phyloP scores from a whole-genome alignment of 768 basidiomycete species.

The Candolleomyces efflorescens region DNA sequence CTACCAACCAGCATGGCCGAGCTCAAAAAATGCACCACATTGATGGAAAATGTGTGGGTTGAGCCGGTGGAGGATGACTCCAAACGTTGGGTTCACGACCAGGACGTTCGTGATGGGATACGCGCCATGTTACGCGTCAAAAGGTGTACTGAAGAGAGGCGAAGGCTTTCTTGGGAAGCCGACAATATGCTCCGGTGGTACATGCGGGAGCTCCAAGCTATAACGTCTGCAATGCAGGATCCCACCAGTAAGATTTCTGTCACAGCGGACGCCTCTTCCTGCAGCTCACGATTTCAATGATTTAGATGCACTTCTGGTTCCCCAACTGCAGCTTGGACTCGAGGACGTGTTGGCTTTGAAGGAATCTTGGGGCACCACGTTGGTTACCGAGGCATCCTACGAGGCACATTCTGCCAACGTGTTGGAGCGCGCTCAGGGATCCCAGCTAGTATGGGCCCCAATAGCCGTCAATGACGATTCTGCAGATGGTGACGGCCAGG shows the following conservation, averaged over 20 bases:
- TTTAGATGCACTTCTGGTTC: no score
- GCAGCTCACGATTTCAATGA: no score
- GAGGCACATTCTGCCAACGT: no score
- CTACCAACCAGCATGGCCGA: slow-evolving; percentile 25
- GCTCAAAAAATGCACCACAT: slow-evolving; percentile 16
- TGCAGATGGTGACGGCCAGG: no score
- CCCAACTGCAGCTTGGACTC: no score
- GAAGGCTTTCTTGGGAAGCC: not conserved
- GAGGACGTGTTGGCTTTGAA: no score
- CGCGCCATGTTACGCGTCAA: not conserved
- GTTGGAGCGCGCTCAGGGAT: no score
- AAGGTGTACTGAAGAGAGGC: not conserved
- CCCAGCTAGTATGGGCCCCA: no score
- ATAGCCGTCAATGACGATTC: no score
- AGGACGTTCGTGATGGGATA: not conserved
- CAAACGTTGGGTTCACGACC: not conserved
- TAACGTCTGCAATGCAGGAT: not conserved
- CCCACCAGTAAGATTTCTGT: not conserved
- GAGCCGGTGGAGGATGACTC: not conserved
- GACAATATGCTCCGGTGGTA: slow-evolving; percentile 1
- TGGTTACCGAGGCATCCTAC: no score
- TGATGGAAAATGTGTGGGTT: slow-evolving; percentile 37
- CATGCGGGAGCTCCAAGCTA: not conserved
- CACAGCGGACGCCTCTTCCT: not conserved
- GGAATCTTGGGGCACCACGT: no score